These are phyloP conservation scores for Orbilia brochopaga DNA, from an alignment of 2,329 filamentous ascomycete genomes.

Conservation along the genomic window DNA sequence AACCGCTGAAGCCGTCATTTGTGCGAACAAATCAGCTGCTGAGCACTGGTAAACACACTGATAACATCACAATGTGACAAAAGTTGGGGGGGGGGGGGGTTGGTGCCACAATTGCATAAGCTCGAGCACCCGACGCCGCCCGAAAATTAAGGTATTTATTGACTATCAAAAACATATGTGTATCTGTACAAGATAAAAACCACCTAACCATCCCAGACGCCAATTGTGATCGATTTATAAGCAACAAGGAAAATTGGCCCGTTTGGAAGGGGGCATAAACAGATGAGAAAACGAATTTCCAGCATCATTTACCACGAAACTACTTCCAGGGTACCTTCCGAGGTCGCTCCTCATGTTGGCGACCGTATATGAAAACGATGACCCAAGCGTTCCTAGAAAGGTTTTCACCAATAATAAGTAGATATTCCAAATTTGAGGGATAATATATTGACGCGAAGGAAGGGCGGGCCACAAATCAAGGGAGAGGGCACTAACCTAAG, in stretches of 20 bases:
- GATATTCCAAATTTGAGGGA: conserved; percentile 1
- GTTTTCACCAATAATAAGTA: not conserved
- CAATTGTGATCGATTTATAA: conserved; percentile 7
- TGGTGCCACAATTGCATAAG: too few relatives aligned
- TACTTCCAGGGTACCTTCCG: conserved; percentile 31
- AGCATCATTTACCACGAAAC: conserved; percentile 31
- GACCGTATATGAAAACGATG: conserved; percentile 35
- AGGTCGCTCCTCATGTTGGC: conserved; percentile 37
- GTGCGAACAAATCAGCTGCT: too few relatives aligned
- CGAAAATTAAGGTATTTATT: too few relatives aligned
- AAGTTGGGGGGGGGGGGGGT: too few relatives aligned
- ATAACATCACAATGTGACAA: too few relatives aligned
- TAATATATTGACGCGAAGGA: too few relatives aligned
- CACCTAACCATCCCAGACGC: conserved; percentile 1
- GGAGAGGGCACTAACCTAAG: conserved; percentile 29
- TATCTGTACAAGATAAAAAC: conserved; percentile 1
- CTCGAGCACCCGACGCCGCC: too few relatives aligned
- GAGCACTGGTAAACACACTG: too few relatives aligned
- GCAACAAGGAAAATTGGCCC: conserved; percentile 36
- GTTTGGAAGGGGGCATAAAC: conserved; percentile 35
- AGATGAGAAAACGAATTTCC: conserved; percentile 33
- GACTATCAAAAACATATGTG: too few relatives aligned
- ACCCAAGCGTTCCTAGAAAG: conserved; percentile 29
- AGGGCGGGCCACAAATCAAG: too few relatives aligned
- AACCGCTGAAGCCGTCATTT: too few relatives aligned